Conservation (phyloP, 352 stramenopile species). For the Globisporangium sylvaticum region DNA sequence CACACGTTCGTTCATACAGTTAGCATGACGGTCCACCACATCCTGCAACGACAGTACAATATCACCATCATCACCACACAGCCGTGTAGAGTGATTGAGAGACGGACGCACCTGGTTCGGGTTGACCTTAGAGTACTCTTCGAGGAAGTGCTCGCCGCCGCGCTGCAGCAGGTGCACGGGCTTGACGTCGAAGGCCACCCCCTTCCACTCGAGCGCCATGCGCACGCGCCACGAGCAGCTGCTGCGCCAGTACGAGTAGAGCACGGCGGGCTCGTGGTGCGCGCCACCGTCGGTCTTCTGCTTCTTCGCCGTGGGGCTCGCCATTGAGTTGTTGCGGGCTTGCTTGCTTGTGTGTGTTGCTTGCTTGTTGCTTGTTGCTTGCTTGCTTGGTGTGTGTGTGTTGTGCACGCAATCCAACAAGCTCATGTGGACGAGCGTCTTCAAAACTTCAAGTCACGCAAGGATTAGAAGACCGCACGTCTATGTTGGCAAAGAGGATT, state of each 20-base stretch:
- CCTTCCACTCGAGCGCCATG: slow-evolving; percentile 86
- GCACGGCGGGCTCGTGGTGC: slow-evolving; percentile 16
- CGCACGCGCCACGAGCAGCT: slow-evolving; percentile 89
- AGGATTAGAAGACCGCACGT: not conserved
- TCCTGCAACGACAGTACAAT: too few relatives aligned
- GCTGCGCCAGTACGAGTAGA: slow-evolving; percentile 90
- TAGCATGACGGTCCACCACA: too few relatives aligned
- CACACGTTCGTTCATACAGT: not conserved
- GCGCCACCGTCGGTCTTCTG: not conserved
- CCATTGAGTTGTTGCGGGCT: slow-evolving; percentile 4
- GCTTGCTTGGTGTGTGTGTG: not conserved
- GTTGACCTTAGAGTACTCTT: slow-evolving; percentile 56
- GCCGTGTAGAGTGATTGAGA: not conserved
- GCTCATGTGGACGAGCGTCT: not conserved
- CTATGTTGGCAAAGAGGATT: not conserved
- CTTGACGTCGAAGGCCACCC: slow-evolving; percentile 75
- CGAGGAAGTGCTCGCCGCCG: slow-evolving; percentile 50
- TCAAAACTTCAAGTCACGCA: not conserved
- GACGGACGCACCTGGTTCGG: slow-evolving; percentile 48
- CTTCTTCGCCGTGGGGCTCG: slow-evolving; percentile 5
- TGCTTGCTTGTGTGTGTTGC: not conserved
- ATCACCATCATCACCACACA: not conserved
- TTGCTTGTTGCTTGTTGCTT: not conserved
- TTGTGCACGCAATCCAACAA: not conserved
- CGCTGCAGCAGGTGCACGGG: slow-evolving; percentile 67